Base-by-base conservation (phyloP, 495 filamentous ascomycete genomes). In the Staphylotrichum tortipilum region DNA sequence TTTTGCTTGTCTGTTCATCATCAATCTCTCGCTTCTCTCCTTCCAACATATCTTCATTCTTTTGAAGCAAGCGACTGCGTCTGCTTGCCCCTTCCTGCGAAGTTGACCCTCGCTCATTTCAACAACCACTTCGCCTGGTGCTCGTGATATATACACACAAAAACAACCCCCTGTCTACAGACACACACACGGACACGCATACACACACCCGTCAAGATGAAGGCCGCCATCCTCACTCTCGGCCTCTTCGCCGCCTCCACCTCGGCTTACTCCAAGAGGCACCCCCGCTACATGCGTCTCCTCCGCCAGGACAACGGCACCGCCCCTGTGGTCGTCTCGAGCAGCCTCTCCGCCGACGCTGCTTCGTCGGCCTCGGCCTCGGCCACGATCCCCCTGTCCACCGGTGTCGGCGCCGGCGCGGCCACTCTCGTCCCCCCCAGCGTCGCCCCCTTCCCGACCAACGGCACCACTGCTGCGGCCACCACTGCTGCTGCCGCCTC, bases 101-200 rank as follows among this genome's bases (percentile, higher is more conserved):
- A 76, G 72, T 76, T 65, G 73, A 76, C 55, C 68, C 69, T 73
- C 71, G 66, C 69, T 70, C 56, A 43, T 61, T 58, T 54, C 53
- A 58, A 38, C 44, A 7, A 5, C 48, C 40, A 26, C 12, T 51
- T 49, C 37, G 54, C 56, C 56, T 38, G 56, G 59, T 21, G 53
- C 60, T 50, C 47, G 2, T 49, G 46, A 50, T 26, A 50, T 49
- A 49, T 46, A 44, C 3, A 29, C 15, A 19, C 17, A 26, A 14
- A 28, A 23, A 41, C 30, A 14, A 46, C 7, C 54, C 37, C 38
- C 35, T n/a, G n/a, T n/a, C n/a, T 49, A 47, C 49, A 46, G 22
- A 31, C 53, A 19, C 26, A 49, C 40, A 36, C 33, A 51, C 39
- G 38, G 45, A 30, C 3, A 37, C 44, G 1, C 49, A 23, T 47